These are phyloP conservation scores for Penicillium desertorum DNA, from an alignment of 495 filamentous ascomycete species.

Conservation along the genomic window DNA sequence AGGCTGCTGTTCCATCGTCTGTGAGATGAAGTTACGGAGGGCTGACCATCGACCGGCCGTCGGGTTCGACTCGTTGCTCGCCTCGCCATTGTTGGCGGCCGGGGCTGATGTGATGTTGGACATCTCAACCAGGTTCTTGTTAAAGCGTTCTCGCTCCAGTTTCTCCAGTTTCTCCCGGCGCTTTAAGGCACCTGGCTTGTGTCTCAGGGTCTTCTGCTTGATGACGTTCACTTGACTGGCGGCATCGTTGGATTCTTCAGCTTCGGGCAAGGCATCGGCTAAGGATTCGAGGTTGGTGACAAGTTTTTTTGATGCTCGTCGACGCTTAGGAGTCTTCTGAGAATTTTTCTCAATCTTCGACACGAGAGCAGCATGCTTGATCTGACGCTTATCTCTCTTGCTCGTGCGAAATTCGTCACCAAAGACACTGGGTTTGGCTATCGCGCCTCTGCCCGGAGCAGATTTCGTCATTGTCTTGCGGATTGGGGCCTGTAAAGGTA, in stretches of 20 bases:
- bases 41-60: slow-evolving; percentile 66
- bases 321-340: slow-evolving; percentile 52
- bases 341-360: slow-evolving; percentile 68
- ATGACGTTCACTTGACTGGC: slow-evolving; percentile 51
- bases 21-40: slow-evolving; percentile 64
- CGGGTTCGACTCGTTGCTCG: slow-evolving; percentile 28
- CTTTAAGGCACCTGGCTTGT: slow-evolving; percentile 77
- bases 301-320: slow-evolving; percentile 73
- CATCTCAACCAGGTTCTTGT: slow-evolving; percentile 70
- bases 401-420: slow-evolving; percentile 56
- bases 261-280: slow-evolving; percentile 71
- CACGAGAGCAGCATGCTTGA: slow-evolving; percentile 75
- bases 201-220: slow-evolving; percentile 67
- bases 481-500: slow-evolving; percentile 30
- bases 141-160: slow-evolving; percentile 78
- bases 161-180: slow-evolving; percentile 74
- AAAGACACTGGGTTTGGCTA: slow-evolving; percentile 31
- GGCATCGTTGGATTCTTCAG: slow-evolving; percentile 32
- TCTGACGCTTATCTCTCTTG: slow-evolving; percentile 74
- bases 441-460: slow-evolving; percentile 27
- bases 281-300: slow-evolving; percentile 74
- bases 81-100: slow-evolving; percentile 16
- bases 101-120: slow-evolving; percentile 32
- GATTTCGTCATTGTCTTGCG: slow-evolving; percentile 30
- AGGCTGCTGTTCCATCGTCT: slow-evolving; percentile 72